A percentile compares a stretch with the other conserved stretches of the same genome.
Evolutionary conservation across 108 stramenopile species (phyloP).

Genomic region (Chaetoceros tenuissimus): DNA sequence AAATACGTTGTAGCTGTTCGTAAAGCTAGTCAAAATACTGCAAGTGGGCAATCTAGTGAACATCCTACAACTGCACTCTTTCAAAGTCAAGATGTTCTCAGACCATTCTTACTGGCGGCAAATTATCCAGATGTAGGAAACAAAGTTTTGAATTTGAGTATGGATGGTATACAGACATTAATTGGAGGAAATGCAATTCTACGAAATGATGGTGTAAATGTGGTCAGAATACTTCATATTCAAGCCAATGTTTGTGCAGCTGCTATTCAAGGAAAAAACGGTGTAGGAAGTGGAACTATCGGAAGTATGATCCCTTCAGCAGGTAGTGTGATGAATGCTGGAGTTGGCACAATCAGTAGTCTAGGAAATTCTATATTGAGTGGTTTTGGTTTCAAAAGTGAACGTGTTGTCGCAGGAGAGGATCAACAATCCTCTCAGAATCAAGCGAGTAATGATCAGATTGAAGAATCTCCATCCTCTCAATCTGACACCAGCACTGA

Average conservation of each 20-base stretch:
- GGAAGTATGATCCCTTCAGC: background rate
- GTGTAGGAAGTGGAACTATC: background rate
- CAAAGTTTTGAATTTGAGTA: conserved; percentile 46
- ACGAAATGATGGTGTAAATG: conserved; percentile 55
- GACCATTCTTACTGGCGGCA: conserved; percentile 74
- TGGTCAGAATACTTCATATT: conserved; percentile 68
- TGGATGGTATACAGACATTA: conserved; percentile 58
- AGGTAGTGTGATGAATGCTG: background rate
- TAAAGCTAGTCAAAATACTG: conserved; percentile 30
- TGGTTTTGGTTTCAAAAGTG: background rate
- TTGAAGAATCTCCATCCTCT: background rate
- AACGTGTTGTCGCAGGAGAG: background rate
- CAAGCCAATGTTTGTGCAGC: conserved; percentile 58
- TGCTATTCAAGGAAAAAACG: background rate
- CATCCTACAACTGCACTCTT: conserved; percentile 79
- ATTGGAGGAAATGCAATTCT: conserved; percentile 77
- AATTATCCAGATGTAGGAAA: conserved; percentile 72
- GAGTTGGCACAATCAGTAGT: background rate
- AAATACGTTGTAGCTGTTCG: conserved; percentile 74
- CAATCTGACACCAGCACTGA: background rate
- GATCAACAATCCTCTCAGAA: background rate
- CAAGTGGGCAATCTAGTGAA: background rate
- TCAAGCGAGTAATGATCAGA: background rate
- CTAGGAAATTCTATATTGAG: background rate
- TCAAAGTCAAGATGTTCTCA: conserved; percentile 62